Conservation (phyloP, 495 filamentous ascomycete species). For the Gamarada debralockiae region DNA sequence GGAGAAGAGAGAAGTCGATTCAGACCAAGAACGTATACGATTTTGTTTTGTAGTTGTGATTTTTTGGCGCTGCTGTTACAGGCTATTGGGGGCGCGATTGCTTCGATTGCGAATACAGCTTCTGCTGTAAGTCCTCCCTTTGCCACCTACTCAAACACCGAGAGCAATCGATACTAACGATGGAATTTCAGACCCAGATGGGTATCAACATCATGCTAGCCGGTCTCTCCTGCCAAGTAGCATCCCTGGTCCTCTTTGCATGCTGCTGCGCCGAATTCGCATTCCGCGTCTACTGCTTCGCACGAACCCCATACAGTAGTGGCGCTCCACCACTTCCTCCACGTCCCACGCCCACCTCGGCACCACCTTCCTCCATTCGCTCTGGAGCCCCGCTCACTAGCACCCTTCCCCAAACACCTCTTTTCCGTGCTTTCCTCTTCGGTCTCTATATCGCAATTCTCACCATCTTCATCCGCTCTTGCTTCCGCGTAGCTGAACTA, state of each 20-base stretch:
- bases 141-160: background rate
- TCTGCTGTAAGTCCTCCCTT: background rate
- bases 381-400: background rate
- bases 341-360: background rate
- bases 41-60: slow-evolving; percentile 47
- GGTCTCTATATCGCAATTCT: slow-evolving; percentile 21
- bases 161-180: background rate
- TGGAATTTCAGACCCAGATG: background rate
- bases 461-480: slow-evolving; percentile 30
- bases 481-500: slow-evolving; percentile 32
- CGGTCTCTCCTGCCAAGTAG: slow-evolving; percentile 6
- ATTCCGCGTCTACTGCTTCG: slow-evolving; percentile 11
- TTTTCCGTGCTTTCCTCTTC: slow-evolving; percentile 17
- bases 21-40: slow-evolving; percentile 41
- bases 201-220: slow-evolving; percentile 5
- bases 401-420: slow-evolving; percentile 21
- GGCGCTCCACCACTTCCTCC: slow-evolving; percentile 10
- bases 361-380: slow-evolving; percentile 12
- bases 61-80: slow-evolving; percentile 48
- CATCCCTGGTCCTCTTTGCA: slow-evolving; percentile 6
- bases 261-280: slow-evolving; percentile 6
- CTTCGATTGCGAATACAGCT: slow-evolving; percentile 33
- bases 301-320: slow-evolving; percentile 14
- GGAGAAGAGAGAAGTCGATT: slow-evolving; percentile 41
- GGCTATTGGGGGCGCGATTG: slow-evolving; percentile 47